Base-by-base conservation (phyloP, 805 yeast genomes). In the Zygosaccharomyces bisporus region DNA sequence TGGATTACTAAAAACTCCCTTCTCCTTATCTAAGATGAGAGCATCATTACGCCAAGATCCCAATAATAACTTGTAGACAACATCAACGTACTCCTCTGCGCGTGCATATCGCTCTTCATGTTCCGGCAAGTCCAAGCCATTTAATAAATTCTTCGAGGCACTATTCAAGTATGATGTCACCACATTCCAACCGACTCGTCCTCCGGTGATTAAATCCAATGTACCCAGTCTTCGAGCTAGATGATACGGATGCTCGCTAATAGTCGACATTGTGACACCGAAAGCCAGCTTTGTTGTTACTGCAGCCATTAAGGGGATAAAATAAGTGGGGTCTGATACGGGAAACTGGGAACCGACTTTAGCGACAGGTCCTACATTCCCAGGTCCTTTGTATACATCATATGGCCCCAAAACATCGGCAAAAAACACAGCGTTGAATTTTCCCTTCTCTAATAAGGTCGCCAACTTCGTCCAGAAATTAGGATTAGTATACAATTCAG, bases 161-260 rank as follows among this genome's bases (percentile, higher is more conserved):
- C 70, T 62, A 34, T 70, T 73, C 34, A 69, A 58, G 42, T 71
- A 71, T 1, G 73, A 67, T 7, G 74, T 64, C 18, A 72, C 75
- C 9, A 72, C 64, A 50, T 72, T 72, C 76, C 76, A 72, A 13
- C 76, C 76, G 41, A 72, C 54, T 46, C 76, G 58, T 2, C 76
- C 76, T 8, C 57, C 56, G 4, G 72, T 63, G 34, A 71, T 60
- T 48, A 70, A 73, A 46, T 72, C 76, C 43, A 72, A 56, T 1
- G 76, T 71, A 12, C 75, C 73, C 47, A 71, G 51, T 41, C 75
- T 58, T 53, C 76, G 58, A 4, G 73, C 70, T 40, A 72, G 63
- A 44, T 66, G 69, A 36, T 61, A 67, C 0, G 76, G 76, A 20
- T 65, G 67, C 39, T 72, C 76, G 43, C 70, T 63, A 18, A 73